These are phyloP conservation scores for Volvox africanus DNA, from an alignment of 139 green algal species.

Conservation along the genomic window DNA sequence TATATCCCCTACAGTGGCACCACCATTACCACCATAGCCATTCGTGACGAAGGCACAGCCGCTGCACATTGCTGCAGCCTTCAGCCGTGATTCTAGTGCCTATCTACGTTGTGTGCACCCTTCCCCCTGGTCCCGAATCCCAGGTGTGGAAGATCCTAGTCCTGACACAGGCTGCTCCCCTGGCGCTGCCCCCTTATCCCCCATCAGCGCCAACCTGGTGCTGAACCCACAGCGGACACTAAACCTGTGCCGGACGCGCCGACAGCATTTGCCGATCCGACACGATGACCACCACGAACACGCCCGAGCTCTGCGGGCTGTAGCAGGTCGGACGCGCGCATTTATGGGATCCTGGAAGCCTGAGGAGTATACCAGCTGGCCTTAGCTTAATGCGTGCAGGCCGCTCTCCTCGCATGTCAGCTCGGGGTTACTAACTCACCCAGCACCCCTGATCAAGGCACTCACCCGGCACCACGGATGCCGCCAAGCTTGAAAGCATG, in stretches of 20 bases:
- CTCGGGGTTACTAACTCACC: background rate
- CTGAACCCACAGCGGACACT: background rate
- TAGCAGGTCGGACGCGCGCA: slow-evolving; percentile 26
- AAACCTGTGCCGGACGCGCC: background rate
- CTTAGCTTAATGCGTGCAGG: background rate
- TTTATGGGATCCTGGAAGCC: background rate
- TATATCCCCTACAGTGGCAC: too few relatives aligned
- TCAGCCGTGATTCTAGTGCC: too few relatives aligned
- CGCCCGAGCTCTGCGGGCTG: background rate
- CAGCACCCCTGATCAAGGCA: background rate
- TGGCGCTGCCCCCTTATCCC: background rate
- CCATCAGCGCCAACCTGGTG: background rate
- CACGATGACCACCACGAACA: background rate
- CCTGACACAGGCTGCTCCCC: background rate
- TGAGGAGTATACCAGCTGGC: background rate
- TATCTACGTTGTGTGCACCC: too few relatives aligned
- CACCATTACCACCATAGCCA: too few relatives aligned
- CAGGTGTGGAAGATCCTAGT: too few relatives aligned
- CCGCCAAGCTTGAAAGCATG: background rate
- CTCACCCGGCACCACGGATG: background rate
- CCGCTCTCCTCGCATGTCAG: background rate
- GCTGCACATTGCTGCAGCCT: too few relatives aligned
- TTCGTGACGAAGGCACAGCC: too few relatives aligned
- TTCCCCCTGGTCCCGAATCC: too few relatives aligned
- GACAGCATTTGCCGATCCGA: background rate